Conservation (phyloP, 768 basidiomycete species). For the Lentinus brumalis region DNA sequence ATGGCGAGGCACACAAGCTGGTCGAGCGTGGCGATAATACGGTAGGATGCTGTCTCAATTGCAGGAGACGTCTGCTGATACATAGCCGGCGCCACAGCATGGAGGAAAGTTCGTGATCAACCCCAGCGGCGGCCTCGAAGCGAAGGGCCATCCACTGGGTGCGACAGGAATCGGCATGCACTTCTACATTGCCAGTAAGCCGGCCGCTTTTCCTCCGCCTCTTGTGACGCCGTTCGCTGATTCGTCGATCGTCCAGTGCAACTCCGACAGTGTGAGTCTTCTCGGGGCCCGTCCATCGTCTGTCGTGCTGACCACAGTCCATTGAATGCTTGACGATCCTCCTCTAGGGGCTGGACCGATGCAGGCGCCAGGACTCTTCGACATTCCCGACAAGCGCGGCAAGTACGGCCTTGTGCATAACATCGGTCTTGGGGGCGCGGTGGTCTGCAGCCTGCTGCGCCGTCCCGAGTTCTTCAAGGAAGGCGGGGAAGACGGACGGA, state of each 20-base stretch:
- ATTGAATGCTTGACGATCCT: neutral
- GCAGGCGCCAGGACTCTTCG: slow-evolving; percentile 75
- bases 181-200: slow-evolving; percentile 78
- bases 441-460: slow-evolving; percentile 72
- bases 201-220: neutral
- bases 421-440: slow-evolving; percentile 80
- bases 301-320: neutral
- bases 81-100: slow-evolving; percentile 45
- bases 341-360: slow-evolving; percentile 77
- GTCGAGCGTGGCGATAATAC: slow-evolving; percentile 81
- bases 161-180: slow-evolving; percentile 87
- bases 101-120: slow-evolving; percentile 86
- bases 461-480: slow-evolving; percentile 75
- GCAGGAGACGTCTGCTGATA: neutral
- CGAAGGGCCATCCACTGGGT: slow-evolving; percentile 87
- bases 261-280: slow-evolving; percentile 59
- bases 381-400: slow-evolving; percentile 61
- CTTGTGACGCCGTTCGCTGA: neutral
- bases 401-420: slow-evolving; percentile 86
- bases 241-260: slow-evolving; percentile 54
- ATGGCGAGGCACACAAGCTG: slow-evolving; percentile 69
- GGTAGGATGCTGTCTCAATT: slow-evolving; percentile 38
- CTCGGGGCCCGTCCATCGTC: neutral
- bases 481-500: slow-evolving; percentile 67
- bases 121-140: slow-evolving; percentile 83